These are phyloP conservation scores for Pythium utonaiense DNA, from an alignment of 352 stramenopile genomes.

Conservation along the genomic window DNA sequence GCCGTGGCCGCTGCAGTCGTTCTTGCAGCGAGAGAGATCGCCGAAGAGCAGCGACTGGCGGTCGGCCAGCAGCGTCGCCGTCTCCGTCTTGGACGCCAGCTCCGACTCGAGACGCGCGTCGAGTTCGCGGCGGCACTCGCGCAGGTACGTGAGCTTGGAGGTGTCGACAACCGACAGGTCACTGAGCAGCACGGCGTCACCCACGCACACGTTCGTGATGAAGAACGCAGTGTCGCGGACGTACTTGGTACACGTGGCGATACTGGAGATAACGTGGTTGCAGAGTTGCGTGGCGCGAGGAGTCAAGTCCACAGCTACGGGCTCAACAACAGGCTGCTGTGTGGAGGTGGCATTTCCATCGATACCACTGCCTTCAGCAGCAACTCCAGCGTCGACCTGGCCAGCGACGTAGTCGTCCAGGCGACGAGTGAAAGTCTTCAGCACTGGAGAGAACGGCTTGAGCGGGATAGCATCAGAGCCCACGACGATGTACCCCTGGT, in stretches of 20 bases:
- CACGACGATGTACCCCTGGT: neutral
- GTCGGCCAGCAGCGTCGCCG: slow-evolving; percentile 5
- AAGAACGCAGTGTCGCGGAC: slow-evolving; percentile 20
- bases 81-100: slow-evolving; percentile 3
- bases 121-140: slow-evolving; percentile 26
- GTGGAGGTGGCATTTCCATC: neutral
- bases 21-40: slow-evolving; percentile 2
- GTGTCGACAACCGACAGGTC: slow-evolving; percentile 24
- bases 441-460: neutral
- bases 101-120: slow-evolving; percentile 16
- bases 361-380: neutral
- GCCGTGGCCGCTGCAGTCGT: slow-evolving; percentile 6
- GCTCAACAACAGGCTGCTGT: too few species aligned
- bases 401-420: neutral
- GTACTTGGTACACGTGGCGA: slow-evolving; percentile 19
- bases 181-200: slow-evolving; percentile 15
- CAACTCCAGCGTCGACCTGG: neutral
- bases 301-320: neutral
- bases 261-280: slow-evolving; percentile 10
- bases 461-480: neutral
- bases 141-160: slow-evolving; percentile 26
- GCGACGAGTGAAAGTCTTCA: neutral
- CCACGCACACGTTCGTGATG: slow-evolving; percentile 16
- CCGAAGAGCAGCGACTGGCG: slow-evolving; percentile 12
- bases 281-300: slow-evolving; percentile 15